phyloP scores from a whole-genome alignment of 495 filamentous ascomycete species.

The Corynascus novoguineensis region DNA sequence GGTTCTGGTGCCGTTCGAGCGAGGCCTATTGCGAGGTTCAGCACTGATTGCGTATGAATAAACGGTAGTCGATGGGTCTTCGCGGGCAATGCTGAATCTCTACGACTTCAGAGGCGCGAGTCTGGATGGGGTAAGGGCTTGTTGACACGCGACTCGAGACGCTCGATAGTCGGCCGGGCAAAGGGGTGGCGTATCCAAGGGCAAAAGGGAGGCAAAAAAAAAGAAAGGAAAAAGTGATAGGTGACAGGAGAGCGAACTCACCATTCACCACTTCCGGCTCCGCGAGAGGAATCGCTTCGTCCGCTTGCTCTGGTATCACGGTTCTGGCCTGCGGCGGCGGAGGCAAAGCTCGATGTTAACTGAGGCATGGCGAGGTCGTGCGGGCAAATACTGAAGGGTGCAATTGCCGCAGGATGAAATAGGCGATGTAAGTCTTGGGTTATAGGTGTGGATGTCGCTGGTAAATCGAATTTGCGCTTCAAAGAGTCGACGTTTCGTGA shows the following conservation, averaged over 20 bases:
- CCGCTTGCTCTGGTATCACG: conserved; percentile 40
- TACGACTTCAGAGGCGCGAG: neutral
- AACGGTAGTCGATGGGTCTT: neutral
- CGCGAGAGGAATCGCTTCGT: conserved; percentile 26
- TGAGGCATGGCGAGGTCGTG: conserved; percentile 55
- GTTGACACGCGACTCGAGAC: neutral
- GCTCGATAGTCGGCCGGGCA: neutral
- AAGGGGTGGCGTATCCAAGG: neutral
- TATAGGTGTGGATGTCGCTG: conserved; percentile 11
- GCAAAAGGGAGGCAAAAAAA: neutral
- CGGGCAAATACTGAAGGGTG: neutral
- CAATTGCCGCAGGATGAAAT: conserved; percentile 16
- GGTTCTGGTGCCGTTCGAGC: conserved; percentile 74
- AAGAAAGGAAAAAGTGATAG: neutral
- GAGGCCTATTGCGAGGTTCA: conserved; percentile 41
- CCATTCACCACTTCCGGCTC: conserved; percentile 34
- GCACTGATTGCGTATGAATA: neutral
- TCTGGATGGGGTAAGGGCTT: neutral
- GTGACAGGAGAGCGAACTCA: conserved; percentile 16
- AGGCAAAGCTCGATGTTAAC: conserved; percentile 79
- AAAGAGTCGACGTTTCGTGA: conserved; percentile 6
- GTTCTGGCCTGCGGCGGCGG: conserved; percentile 70
- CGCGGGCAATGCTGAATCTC: neutral
- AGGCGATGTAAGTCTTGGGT: neutral
- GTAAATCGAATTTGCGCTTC: conserved; percentile 7